Percentiles rank a stretch among this genome's conserved stretches.
Evolutionary conservation across 2,329 filamentous ascomycete species (phyloP).

Genomic region (Colletotrichum brevisporum): DNA sequence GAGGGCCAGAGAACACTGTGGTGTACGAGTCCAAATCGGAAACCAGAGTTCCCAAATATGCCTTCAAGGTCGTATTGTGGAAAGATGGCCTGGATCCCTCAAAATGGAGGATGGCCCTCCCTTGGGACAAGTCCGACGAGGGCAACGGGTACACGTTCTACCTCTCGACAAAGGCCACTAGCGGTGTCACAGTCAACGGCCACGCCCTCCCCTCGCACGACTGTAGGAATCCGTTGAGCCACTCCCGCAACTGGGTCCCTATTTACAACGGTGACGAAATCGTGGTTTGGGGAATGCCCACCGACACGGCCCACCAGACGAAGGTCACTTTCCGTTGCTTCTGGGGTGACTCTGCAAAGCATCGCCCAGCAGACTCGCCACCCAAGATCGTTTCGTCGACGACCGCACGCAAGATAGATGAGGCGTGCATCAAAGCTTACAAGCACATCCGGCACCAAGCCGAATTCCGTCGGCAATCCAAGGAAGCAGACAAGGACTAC

Average conservation of each 20-base stretch:
- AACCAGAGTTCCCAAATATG: constrained; percentile 83
- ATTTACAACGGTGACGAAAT: constrained; percentile 84
- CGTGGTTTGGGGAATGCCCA: constrained; percentile 73
- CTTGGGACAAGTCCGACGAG: constrained; percentile 55
- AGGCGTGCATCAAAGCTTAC: constrained; percentile 61
- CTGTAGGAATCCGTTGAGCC: constrained; percentile 64
- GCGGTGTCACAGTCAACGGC: constrained; percentile 83
- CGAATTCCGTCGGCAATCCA: constrained; percentile 57
- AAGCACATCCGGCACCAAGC: constrained; percentile 56
- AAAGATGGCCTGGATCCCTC: constrained; percentile 75
- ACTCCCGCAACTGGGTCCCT: constrained; percentile 75
- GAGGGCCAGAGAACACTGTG: constrained; percentile 76
- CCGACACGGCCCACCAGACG: constrained; percentile 54
- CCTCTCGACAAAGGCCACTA: constrained; percentile 84
- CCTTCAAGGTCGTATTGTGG: constrained; percentile 84
- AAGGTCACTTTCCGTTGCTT: constrained; percentile 67
- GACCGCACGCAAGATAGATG: constrained; percentile 63
- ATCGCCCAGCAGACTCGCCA: constrained; percentile 54
- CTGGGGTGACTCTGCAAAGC: constrained; percentile 68
- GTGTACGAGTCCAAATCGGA: constrained; percentile 75
- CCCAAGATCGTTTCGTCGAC: constrained; percentile 54
- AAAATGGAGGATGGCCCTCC: constrained; percentile 62
- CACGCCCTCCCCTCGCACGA: constrained; percentile 72
- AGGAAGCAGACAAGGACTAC: constrained; percentile 61
- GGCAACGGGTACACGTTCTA: constrained; percentile 76